These are phyloP conservation scores for Dictyostelium citrinum DNA, from an alignment of 78 protist species.

Conservation along the genomic window DNA sequence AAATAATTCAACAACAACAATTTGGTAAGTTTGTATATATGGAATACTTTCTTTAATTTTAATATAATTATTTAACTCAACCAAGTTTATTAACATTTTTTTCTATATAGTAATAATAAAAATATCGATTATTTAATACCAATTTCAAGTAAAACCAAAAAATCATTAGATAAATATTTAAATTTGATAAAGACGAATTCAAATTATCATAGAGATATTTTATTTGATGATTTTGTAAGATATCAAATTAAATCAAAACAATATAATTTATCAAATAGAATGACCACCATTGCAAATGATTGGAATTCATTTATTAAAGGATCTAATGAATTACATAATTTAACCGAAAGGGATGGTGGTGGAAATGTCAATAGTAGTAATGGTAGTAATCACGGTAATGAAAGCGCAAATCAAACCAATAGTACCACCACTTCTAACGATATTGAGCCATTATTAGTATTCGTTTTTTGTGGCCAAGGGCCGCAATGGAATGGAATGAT, in stretches of 20 bases:
- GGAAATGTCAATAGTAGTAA: background rate
- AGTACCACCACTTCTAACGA: no score
- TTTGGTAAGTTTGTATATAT: no score
- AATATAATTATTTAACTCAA: background rate
- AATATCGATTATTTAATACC: conserved; percentile 27
- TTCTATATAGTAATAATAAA: background rate
- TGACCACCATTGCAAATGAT: conserved; percentile 10
- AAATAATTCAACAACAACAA: background rate
- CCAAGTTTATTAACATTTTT: background rate
- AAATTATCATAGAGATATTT: background rate
- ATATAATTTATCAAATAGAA: conserved; percentile 11
- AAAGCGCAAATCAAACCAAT: background rate
- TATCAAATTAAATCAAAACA: conserved; percentile 11
- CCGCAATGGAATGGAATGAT: conserved; percentile 82
- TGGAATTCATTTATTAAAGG: conserved; percentile 17
- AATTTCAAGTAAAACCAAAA: conserved; percentile 4
- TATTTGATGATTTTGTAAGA: conserved; percentile 14
- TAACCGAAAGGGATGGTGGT: background rate
- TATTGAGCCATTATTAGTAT: conserved; percentile 7
- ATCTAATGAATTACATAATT: background rate
- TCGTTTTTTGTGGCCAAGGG: conserved; percentile 82
- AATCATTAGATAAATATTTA: conserved; percentile 33
- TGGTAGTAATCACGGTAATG: background rate
- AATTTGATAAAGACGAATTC: background rate
- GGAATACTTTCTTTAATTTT: no score